A percentile compares a stretch with the other conserved stretches of the same genome.
phyloP scores from a whole-genome alignment of 805 yeast species.

The Blastobotrys attinorum region DNA sequence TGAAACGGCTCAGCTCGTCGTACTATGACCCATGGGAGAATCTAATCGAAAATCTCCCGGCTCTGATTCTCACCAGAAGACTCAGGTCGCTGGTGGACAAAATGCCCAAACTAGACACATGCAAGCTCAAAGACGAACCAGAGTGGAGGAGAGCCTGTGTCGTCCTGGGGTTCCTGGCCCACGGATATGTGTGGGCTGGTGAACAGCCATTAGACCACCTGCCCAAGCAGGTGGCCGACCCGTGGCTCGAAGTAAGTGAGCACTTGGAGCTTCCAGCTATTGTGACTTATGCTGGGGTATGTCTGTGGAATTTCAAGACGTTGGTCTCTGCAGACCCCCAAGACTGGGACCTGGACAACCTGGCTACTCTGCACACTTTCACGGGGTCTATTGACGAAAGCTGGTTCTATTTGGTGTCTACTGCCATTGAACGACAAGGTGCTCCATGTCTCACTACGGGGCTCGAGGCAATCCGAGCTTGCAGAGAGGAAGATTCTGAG shows the following conservation, averaged over 20 bases:
- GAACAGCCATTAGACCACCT: constrained; percentile 48
- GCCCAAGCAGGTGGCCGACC: constrained; percentile 63
- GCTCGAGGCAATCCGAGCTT: constrained; percentile 53
- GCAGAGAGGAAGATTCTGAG: constrained; percentile 38
- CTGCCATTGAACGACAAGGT: constrained; percentile 77
- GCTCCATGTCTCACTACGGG: constrained; percentile 65
- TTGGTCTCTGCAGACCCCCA: constrained; percentile 41
- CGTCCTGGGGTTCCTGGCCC: constrained; percentile 69
- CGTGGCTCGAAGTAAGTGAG: constrained; percentile 53
- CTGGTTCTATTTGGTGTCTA: constrained; percentile 89
- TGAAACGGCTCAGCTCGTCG: constrained; percentile 46
- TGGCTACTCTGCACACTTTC: constrained; percentile 74
- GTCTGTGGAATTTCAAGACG: constrained; percentile 79
- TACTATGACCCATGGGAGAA: constrained; percentile 77
- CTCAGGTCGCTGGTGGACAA: constrained; percentile 57
- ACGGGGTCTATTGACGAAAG: constrained; percentile 88
- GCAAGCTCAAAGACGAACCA: constrained; percentile 36
- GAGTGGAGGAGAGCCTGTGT: constrained; percentile 77
- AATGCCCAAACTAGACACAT: constrained; percentile 49
- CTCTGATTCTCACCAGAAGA: constrained; percentile 57
- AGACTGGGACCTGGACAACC: constrained; percentile 51
- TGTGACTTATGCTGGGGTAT: constrained; percentile 79
- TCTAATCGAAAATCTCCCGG: constrained; percentile 58
- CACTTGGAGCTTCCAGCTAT: constrained; percentile 71
- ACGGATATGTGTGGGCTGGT: constrained; percentile 86